Conservation (phyloP, 176 grass and related monocot genomes). For the Bothriochloa decipiens region DNA sequence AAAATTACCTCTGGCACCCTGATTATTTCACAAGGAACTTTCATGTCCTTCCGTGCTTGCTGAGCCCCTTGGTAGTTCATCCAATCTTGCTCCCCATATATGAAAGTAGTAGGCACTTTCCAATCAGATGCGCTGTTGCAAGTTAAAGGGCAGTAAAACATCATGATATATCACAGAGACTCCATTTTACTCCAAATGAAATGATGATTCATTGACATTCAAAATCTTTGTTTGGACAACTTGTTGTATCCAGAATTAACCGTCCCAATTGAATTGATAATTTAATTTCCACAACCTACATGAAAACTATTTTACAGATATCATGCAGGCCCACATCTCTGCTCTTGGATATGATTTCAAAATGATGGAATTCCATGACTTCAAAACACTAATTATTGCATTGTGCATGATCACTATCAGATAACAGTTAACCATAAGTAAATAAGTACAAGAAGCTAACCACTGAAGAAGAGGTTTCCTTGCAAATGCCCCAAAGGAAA, state of each 20-base stretch:
- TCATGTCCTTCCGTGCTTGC: slow-evolving; percentile 84
- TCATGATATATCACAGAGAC: background rate
- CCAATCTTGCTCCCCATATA: slow-evolving; percentile 94
- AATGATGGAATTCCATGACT: background rate
- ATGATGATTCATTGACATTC: background rate
- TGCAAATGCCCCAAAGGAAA: slow-evolving; percentile 93
- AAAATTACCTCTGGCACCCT: slow-evolving; percentile 77
- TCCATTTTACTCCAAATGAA: background rate
- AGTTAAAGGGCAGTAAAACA: slow-evolving; percentile 1
- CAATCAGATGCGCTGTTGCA: slow-evolving; percentile 80
- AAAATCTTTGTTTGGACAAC: background rate
- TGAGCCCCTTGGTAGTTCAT: slow-evolving; percentile 94
- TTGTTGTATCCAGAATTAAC: background rate
- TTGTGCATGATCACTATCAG: slow-evolving; percentile 13
- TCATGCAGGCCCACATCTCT: background rate
- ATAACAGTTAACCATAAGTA: slow-evolving; percentile 5
- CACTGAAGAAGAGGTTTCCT: slow-evolving; percentile 94
- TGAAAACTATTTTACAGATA: background rate
- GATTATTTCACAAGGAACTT: slow-evolving; percentile 96
- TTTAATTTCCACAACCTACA: background rate
- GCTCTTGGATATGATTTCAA: background rate
- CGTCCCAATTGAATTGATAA: background rate
- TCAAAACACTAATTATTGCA: slow-evolving; percentile 8
- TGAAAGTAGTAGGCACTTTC: slow-evolving; percentile 96
- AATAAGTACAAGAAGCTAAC: slow-evolving; percentile 47